Percentiles rank a stretch among this genome's conserved stretches.
phyloP scores from a whole-genome alignment of 1,139 yeast genomes.

The Suzukiozyma palmioleophila region DNA sequence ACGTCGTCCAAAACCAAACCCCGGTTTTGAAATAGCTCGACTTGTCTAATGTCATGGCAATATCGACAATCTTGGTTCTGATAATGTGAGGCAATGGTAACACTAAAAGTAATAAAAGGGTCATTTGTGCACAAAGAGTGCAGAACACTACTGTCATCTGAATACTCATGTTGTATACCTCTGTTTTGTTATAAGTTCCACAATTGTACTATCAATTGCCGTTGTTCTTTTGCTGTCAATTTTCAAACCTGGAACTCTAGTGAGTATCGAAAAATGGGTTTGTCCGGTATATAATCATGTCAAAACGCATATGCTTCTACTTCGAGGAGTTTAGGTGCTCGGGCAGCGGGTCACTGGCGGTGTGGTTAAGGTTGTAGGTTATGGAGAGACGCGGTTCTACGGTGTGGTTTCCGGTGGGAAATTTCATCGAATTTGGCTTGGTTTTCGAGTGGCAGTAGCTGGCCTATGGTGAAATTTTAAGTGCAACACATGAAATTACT shows the following conservation, averaged over 20 bases:
- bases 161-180: constrained; percentile 31
- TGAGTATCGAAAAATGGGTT: neutral
- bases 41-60: constrained; percentile 30
- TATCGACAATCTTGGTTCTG: constrained; percentile 41
- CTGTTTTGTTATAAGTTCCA: neutral
- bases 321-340: no score
- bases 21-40: constrained; percentile 49
- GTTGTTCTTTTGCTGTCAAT: neutral
- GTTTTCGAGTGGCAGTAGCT: no score
- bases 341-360: no score
- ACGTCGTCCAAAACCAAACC: constrained; percentile 36
- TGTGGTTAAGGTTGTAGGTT: no score
- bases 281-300: neutral
- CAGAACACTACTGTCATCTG: constrained; percentile 43
- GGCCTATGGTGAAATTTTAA: no score
- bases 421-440: no score
- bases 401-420: no score
- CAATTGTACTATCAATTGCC: neutral
- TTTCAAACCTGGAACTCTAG: neutral
- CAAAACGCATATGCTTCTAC: no score
- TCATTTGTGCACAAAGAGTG: constrained; percentile 53
- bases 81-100: constrained; percentile 60
- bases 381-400: no score
- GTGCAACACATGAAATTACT: no score
- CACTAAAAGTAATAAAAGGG: constrained; percentile 45